Percentiles rank a stretch among this genome's conserved stretches.
Conservation (phyloP, 805 yeast species). For the Spathaspora sp. region DNA sequence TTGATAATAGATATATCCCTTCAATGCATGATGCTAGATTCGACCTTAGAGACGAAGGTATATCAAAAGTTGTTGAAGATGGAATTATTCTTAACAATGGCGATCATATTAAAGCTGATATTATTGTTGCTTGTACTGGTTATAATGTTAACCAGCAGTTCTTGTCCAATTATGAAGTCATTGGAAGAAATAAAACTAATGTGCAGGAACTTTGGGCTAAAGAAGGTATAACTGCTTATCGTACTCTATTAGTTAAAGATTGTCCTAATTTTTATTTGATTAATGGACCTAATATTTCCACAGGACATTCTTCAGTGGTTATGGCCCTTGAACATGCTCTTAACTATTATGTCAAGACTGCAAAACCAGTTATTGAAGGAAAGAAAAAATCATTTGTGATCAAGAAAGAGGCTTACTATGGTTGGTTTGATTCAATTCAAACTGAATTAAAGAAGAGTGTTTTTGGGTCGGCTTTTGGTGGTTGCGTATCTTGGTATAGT, state of each 20-base stretch:
- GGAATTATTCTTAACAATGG: slow-evolving; percentile 27
- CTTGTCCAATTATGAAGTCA: slow-evolving; percentile 12
- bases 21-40: slow-evolving; percentile 28
- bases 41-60: slow-evolving; percentile 17
- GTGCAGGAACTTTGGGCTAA: slow-evolving; percentile 24
- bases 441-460: slow-evolving; percentile 23
- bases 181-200: slow-evolving; percentile 22
- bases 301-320: slow-evolving; percentile 41
- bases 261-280: slow-evolving; percentile 33
- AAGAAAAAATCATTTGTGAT: slow-evolving; percentile 25
- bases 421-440: slow-evolving; percentile 30
- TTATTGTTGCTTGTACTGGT: slow-evolving; percentile 42
- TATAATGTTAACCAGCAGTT: slow-evolving; percentile 23
- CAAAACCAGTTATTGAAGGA: slow-evolving; percentile 24
- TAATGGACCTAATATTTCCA: slow-evolving; percentile 40
- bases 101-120: slow-evolving; percentile 27
- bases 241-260: slow-evolving; percentile 28
- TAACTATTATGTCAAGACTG: slow-evolving; percentile 18
- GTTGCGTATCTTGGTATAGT: slow-evolving; percentile 40
- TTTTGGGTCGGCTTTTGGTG: slow-evolving; percentile 37
- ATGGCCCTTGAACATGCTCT: slow-evolving; percentile 34
- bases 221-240: slow-evolving; percentile 32
- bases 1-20: slow-evolving; percentile 34
- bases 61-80: slow-evolving; percentile 25
- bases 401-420: slow-evolving; percentile 27